Evolutionary conservation across 2,329 filamentous ascomycete genomes (phyloP).

Genomic region (Alternaria sp.): DNA sequence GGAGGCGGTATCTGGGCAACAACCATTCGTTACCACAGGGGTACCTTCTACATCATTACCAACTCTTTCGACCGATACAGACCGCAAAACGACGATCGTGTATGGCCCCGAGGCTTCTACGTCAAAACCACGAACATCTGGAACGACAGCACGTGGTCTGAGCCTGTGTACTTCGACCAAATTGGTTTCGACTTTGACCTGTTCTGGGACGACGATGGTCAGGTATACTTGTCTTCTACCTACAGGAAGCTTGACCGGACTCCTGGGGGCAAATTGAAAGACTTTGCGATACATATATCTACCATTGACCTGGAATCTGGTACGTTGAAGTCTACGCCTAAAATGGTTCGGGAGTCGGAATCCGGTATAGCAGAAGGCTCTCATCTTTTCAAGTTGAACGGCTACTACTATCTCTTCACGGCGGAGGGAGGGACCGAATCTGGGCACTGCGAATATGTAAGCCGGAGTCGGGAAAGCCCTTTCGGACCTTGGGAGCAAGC

Average conservation of each 20-base stretch:
- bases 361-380: conserved; percentile 42
- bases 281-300: conserved; percentile 39
- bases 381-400: conserved; percentile 39
- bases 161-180: conserved; percentile 33
- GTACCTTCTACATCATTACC: conserved; percentile 28
- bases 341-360: conserved; percentile 30
- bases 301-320: conserved; percentile 43
- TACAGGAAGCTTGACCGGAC: conserved; percentile 21
- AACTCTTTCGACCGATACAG: conserved; percentile 34
- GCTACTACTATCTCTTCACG: conserved; percentile 34
- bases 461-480: conserved; percentile 54
- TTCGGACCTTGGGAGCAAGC: conserved; percentile 46
- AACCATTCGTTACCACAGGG: conserved; percentile 26
- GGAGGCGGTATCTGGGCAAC: conserved; percentile 30
- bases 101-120: conserved; percentile 60
- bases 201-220: conserved; percentile 64
- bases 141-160: conserved; percentile 24
- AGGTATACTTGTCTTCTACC: conserved; percentile 50
- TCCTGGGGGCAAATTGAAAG: conserved; percentile 24
- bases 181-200: conserved; percentile 33
- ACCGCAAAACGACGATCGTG: conserved; percentile 33
- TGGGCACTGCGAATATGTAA: conserved; percentile 56
- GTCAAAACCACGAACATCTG: conserved; percentile 30
- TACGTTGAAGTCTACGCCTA: conserved; percentile 19
- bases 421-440: conserved; percentile 47